Evolutionary conservation across 2,329 filamentous ascomycete genomes (phyloP).

Genomic region (Fusarium pilosicola): DNA sequence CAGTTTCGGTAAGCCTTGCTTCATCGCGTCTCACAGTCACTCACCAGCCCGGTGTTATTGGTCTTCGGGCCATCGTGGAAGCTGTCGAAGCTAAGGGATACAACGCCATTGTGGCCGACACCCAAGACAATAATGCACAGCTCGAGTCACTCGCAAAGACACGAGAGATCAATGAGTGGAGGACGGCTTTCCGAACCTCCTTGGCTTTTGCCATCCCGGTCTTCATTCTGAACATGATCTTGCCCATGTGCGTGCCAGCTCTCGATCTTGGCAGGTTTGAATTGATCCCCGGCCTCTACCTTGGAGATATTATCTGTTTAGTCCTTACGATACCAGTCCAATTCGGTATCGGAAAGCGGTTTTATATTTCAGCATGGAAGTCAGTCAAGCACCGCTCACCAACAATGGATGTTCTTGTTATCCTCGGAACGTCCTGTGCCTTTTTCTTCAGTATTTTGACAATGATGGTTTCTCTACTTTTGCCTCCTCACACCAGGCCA

Average conservation of each 20-base stretch:
- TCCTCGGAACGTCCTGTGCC: slow-evolving; percentile 91
- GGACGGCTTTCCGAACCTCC: slow-evolving; percentile 80
- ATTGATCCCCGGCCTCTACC: slow-evolving; percentile 79
- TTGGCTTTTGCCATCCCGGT: slow-evolving; percentile 87
- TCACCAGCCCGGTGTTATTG: slow-evolving; percentile 76
- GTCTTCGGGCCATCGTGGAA: slow-evolving; percentile 85
- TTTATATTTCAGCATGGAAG: slow-evolving; percentile 93
- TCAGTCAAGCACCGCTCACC: slow-evolving; percentile 90
- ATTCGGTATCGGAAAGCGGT: slow-evolving; percentile 94
- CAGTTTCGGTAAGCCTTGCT: slow-evolving; percentile 77
- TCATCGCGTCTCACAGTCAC: slow-evolving; percentile 78
- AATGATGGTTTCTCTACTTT: slow-evolving; percentile 83
- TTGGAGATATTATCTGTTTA: slow-evolving; percentile 88
- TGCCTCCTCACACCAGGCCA: slow-evolving; percentile 81
- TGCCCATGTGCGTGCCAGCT: slow-evolving; percentile 83
- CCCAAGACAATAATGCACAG: slow-evolving; percentile 96
- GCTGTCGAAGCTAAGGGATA: slow-evolving; percentile 82
- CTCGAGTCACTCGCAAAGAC: slow-evolving; percentile 96
- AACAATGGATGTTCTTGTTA: slow-evolving; percentile 97
- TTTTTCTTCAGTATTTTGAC: slow-evolving; percentile 94
- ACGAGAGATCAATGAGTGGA: slow-evolving; percentile 95
- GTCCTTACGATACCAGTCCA: slow-evolving; percentile 90
- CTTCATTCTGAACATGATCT: slow-evolving; percentile 90
- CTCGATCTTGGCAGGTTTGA: slow-evolving; percentile 80
- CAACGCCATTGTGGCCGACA: slow-evolving; percentile 89